A percentile compares a stretch with the other conserved stretches of the same genome.
Evolutionary conservation across 1,284 basidiomycete genomes (phyloP).

Genomic region (Cerrena zonata): DNA sequence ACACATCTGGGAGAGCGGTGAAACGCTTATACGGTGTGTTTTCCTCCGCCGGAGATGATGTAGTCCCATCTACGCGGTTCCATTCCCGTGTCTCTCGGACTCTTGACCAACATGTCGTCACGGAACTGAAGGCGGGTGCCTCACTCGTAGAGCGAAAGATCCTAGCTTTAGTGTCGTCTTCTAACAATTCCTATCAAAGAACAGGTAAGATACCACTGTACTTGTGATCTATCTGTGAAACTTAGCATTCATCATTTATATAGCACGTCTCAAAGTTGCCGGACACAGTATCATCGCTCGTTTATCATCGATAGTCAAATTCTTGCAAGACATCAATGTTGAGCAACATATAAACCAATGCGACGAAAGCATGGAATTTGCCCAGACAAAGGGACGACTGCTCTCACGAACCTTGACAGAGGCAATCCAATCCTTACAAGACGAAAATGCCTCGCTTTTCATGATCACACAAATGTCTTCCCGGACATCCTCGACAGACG

Average conservation of each 20-base stretch:
- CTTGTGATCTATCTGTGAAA: too few relatives aligned
- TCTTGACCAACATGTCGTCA: slow-evolving; percentile 41
- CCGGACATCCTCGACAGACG: background rate
- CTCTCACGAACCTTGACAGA: slow-evolving; percentile 64
- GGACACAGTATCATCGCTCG: slow-evolving; percentile 47
- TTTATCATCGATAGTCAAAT: slow-evolving; percentile 49
- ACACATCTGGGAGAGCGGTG: background rate
- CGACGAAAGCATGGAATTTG: slow-evolving; percentile 35
- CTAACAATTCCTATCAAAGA: background rate
- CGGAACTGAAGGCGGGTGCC: slow-evolving; percentile 45
- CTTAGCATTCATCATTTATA: background rate
- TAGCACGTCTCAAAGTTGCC: slow-evolving; percentile 22
- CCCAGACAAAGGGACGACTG: slow-evolving; percentile 52
- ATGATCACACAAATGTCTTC: slow-evolving; percentile 1
- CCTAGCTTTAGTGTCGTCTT: slow-evolving; percentile 26
- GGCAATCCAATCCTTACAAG: slow-evolving; percentile 63
- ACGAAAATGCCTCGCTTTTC: slow-evolving; percentile 58
- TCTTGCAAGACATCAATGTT: slow-evolving; percentile 64
- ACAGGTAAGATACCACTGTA: slow-evolving; percentile 5
- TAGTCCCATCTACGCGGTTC: background rate
- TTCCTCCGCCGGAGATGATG: slow-evolving; percentile 28
- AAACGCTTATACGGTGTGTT: slow-evolving; percentile 65
- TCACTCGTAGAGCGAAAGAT: slow-evolving; percentile 42
- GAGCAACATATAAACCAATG: slow-evolving; percentile 59
- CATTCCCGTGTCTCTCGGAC: background rate